A percentile compares a stretch with the other conserved stretches of the same genome.
Conservation (phyloP, 495 filamentous ascomycete species). For the Aspergillus affinis region DNA sequence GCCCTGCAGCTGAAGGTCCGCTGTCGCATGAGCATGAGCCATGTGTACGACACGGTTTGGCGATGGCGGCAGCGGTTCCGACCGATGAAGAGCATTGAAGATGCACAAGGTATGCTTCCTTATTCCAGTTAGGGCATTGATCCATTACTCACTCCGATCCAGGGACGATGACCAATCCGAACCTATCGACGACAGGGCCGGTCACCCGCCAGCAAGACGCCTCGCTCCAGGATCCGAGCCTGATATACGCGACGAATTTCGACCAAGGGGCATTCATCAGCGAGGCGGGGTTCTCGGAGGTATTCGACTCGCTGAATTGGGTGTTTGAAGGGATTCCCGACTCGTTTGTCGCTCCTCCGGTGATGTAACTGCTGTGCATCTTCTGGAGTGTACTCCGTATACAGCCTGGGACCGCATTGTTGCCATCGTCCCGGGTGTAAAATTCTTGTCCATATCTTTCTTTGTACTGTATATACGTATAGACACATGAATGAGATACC, state of each 20-base stretch:
- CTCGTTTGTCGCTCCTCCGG: conserved; percentile 41
- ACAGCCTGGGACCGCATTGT: neutral
- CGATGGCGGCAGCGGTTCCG: conserved; percentile 49
- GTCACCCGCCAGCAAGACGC: conserved; percentile 31
- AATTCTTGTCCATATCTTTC: neutral
- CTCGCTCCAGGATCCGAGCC: conserved; percentile 32
- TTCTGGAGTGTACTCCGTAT: neutral
- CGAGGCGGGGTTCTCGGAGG: conserved; percentile 48
- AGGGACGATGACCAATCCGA: conserved; percentile 31
- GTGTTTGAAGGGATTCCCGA: conserved; percentile 50
- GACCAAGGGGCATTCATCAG: conserved; percentile 45
- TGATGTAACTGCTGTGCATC: conserved; percentile 24
- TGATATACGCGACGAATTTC: conserved; percentile 44
- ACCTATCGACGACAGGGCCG: conserved; percentile 29
- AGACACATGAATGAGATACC: neutral
- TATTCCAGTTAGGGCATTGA: neutral
- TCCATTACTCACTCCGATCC: conserved; percentile 17
- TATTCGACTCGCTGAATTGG: conserved; percentile 51
- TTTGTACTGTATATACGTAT: neutral
- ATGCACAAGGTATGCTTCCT: conserved; percentile 36
- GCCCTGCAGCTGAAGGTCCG: conserved; percentile 45
- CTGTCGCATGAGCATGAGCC: conserved; percentile 53
- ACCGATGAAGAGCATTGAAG: conserved; percentile 42
- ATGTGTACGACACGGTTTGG: conserved; percentile 52
- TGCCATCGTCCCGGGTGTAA: neutral